A percentile compares a stretch with the other conserved stretches of the same genome.
Evolutionary conservation across 768 basidiomycete species (phyloP).

Genomic region (Tulasnella sp.): DNA sequence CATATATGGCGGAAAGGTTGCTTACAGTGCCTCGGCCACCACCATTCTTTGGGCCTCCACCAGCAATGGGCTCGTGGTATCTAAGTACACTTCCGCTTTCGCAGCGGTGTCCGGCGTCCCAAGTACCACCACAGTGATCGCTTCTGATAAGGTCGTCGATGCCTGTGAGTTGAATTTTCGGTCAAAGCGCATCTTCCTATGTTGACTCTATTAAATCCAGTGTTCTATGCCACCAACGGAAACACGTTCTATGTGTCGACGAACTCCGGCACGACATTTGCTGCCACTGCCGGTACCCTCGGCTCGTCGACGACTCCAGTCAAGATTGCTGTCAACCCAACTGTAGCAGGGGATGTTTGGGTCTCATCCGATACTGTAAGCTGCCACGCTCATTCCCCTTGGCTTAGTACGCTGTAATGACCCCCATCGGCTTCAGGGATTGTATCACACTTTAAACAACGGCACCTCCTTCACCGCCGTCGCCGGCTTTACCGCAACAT

Average conservation of each 20-base stretch:
- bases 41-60: constrained; percentile 44
- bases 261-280: constrained; percentile 46
- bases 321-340: constrained; percentile 46
- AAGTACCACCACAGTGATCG: constrained; percentile 39
- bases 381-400: neutral
- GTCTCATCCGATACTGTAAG: constrained; percentile 41
- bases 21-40: constrained; percentile 43
- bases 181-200: constrained; percentile 22
- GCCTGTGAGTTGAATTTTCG: neutral
- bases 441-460: constrained; percentile 48
- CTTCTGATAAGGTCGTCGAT: constrained; percentile 44
- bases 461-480: constrained; percentile 42
- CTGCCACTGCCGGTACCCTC: constrained; percentile 31
- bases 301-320: constrained; percentile 40
- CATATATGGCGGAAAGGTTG: constrained; percentile 25
- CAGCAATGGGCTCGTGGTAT: constrained; percentile 42
- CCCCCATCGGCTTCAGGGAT: constrained; percentile 24
- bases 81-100: constrained; percentile 41
- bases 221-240: constrained; percentile 51
- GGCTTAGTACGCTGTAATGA: too few relatives aligned
- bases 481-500: constrained; percentile 39
- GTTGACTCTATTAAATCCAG: constrained; percentile 25
- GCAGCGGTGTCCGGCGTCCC: constrained; percentile 43
- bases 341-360: constrained; percentile 51
- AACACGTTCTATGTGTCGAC: constrained; percentile 50